Evolutionary conservation across 2,329 filamentous ascomycete genomes (phyloP), one percentile per base, ranked within the genome.

Genomic region (Curvularia verruculosa): DNA sequence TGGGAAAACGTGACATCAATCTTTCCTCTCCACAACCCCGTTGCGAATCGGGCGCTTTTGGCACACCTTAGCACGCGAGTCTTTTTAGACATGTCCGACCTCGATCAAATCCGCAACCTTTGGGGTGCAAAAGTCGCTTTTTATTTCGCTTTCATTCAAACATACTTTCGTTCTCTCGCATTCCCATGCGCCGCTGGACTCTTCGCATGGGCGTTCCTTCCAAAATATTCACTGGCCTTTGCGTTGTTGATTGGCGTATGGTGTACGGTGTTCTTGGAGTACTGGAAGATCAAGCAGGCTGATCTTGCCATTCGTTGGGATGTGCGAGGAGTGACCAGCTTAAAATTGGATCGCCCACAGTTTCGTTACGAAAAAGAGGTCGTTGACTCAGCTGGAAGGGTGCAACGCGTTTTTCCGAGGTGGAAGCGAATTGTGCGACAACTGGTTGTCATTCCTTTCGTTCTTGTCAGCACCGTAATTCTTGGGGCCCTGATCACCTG

Each of bases 21-120:
- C 23, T 96, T 96, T 67, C 89, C 91, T 1, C 82, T 96, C 6
- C 92, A 96, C 66, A 87, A 96, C 70, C 85, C 88, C 68, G 77
- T 78, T 12, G 90, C 91, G 77, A 96, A 95, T 76, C 87, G 87
- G 58, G 79, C 83, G 24, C 90, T 92, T 85, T 84, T 96, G 62
- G 87, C 88, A 71, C 83, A 88, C 61, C 89, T 91, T 84, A 88
- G 88, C 69, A 86, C 83, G 48, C 90, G 89, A 74, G 89, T 89
- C 59, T 82, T 88, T 41, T 79, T 93, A 23, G 85, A 86, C 52
- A 78, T 86, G 34, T 75, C 82, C 48, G 85, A 92, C 67, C 79
- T 96, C n/a, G 86, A 90, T 69, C 83, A 85, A 45, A 92, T 96
- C 60, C 85, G 89, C 24, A 83, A 92, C 71, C 83, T 87, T 62